Percentiles rank a stretch among this genome's conserved stretches.
These are phyloP conservation scores for Sporodiniella umbellata DNA, from an alignment of 371 early-diverging fungal genomes.

Conservation along the genomic window DNA sequence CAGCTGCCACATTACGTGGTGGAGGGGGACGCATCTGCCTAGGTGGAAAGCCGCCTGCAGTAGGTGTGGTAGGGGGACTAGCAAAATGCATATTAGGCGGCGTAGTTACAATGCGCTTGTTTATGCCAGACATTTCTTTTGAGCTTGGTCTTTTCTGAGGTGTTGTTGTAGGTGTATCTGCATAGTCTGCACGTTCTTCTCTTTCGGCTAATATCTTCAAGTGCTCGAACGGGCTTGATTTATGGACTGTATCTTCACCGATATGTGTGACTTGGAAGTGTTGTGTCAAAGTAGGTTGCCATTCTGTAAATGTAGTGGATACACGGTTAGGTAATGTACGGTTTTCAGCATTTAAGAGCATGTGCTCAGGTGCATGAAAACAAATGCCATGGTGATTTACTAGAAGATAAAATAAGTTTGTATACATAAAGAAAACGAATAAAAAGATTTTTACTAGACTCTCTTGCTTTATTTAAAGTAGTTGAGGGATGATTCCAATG, in stretches of 20 bases:
- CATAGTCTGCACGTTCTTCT: conserved; percentile 14
- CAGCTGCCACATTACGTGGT: conserved; percentile 5
- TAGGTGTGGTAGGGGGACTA: not conserved
- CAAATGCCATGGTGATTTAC: conserved; percentile 12
- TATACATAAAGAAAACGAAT: too few relatives aligned
- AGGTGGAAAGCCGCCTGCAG: conserved; percentile 4
- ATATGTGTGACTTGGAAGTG: conserved; percentile 6
- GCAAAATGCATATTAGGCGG: conserved; percentile 9
- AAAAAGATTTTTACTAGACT: not conserved
- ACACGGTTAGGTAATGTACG: conserved; percentile 4
- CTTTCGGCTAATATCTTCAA: conserved; percentile 5
- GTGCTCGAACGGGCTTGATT: not conserved
- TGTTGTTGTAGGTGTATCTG: conserved; percentile 5
- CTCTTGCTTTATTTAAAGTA: not conserved
- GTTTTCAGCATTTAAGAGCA: conserved; percentile 10
- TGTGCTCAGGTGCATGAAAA: conserved; percentile 19
- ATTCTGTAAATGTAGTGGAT: conserved; percentile 3
- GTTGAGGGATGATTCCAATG: conserved; percentile 1
- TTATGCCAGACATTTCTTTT: conserved; percentile 7
- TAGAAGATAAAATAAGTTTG: not conserved
- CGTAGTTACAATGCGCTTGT: conserved; percentile 7
- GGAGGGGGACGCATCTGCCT: conserved; percentile 8
- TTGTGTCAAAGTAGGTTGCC: conserved; percentile 2
- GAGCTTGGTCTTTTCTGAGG: conserved; percentile 19
- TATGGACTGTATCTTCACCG: conserved; percentile 4